Base-by-base conservation (phyloP, 2,329 filamentous ascomycete species). In the Fusarium pininemorale region DNA sequence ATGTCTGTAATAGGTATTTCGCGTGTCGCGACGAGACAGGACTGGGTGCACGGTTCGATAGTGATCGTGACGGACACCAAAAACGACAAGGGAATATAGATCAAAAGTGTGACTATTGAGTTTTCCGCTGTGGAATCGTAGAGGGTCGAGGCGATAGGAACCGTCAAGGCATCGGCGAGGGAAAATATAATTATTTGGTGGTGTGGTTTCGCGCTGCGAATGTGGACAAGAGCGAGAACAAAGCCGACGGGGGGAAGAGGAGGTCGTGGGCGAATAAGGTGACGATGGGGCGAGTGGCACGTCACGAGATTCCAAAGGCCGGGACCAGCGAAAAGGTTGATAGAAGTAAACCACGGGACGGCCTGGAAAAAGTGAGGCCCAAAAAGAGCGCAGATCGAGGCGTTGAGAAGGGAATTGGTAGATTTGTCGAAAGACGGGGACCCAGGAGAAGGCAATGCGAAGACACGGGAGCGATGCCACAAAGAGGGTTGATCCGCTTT, bases 91-190 rank as follows among this genome's bases (percentile, higher is more conserved):
- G 69, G 67, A 57, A 35, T 59, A 50, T 54, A 69, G 65, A 60
- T 41, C 42, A 58, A 59, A 50, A 50, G 47, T 30, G 44, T 30
- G 37, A 35, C 53, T 28, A 48, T 24, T 38, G 58, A 54, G 48
- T 64, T 38, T n/a, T 47, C 55, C 28, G 65, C 63, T 70, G 72
- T 75, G 51, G 69, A 45, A 66, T 68, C 53, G 71, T 72, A 55
- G 53, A 74, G 63, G 62, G 71, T 67, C 59, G 66, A 73, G 51
- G 44, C 48, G 63, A 72, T 60, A 39, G 32, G 55, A 70, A 72
- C 70, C 77, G 75, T 76, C 66, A 74, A 74, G 71, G 76, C 79
- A 78, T 80, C 73, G 78, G 78, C 72, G 76, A 74, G 62, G 66
- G 53, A 32, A 67, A 63, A 68, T 55, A 66, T 50, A 58, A 41